Percentiles rank a stretch among this genome's conserved stretches.
Evolutionary conservation across 2,329 filamentous ascomycete species (phyloP).

Genomic region (Westerdykella ornata): DNA sequence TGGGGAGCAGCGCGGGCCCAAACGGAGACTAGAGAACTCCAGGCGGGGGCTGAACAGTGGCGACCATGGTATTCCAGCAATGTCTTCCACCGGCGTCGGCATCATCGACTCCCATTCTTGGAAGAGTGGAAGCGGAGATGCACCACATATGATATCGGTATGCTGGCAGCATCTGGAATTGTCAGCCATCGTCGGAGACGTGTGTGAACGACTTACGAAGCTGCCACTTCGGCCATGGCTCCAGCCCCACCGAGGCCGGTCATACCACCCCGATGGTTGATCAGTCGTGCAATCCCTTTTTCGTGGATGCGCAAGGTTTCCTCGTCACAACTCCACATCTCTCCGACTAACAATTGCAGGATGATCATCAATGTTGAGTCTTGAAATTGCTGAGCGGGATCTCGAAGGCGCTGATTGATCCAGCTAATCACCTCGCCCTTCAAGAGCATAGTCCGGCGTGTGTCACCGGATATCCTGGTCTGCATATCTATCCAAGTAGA

Average conservation of each 20-base stretch:
- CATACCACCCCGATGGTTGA: slow-evolving; percentile 22
- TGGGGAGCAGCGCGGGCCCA: slow-evolving; percentile 17
- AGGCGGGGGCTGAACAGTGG: slow-evolving; percentile 26
- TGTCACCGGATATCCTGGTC: slow-evolving; percentile 17
- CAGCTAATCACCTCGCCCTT: slow-evolving; percentile 24
- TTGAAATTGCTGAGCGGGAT: slow-evolving; percentile 8
- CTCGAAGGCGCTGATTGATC: slow-evolving; percentile 19
- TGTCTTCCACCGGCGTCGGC: slow-evolving; percentile 1
- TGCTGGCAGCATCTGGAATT: slow-evolving; percentile 19
- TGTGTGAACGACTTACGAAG: slow-evolving; percentile 15
- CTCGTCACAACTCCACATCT: slow-evolving; percentile 30
- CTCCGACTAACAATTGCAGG: slow-evolving; percentile 24
- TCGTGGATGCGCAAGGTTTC: slow-evolving; percentile 19
- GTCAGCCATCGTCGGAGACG: slow-evolving; percentile 3
- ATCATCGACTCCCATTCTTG: slow-evolving; percentile 8
- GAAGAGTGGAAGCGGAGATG: slow-evolving; percentile 14
- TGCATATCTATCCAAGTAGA: slow-evolving; percentile 29
- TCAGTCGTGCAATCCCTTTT: slow-evolving; percentile 18
- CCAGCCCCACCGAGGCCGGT: slow-evolving; percentile 8
- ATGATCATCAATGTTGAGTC: slow-evolving; percentile 27
- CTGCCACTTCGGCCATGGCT: slow-evolving; percentile 15
- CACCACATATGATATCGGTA: slow-evolving; percentile 25
- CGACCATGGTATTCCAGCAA: slow-evolving; percentile 24
- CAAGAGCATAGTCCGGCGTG: slow-evolving; percentile 18
- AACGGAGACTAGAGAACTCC: slow-evolving; percentile 16